Evolutionary conservation across 106 monocot genomes (phyloP).

Genomic region (Agapanthus africanus): DNA sequence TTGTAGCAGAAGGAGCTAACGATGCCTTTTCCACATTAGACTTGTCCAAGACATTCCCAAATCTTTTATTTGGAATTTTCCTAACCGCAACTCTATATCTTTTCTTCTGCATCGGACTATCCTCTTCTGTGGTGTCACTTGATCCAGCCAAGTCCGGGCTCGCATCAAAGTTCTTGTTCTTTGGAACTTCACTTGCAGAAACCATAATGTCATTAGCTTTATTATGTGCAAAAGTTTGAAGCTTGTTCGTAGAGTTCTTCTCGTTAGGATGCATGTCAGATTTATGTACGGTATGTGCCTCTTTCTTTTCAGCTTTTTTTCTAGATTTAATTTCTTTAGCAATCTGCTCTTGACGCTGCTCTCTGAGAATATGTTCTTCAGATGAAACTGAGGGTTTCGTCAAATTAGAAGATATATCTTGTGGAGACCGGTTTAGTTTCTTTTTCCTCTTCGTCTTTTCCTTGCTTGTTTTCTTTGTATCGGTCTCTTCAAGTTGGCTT

Average conservation of each 20-base stretch:
- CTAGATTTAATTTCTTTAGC: background rate
- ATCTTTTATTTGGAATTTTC: constrained; percentile 26
- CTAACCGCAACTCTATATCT: constrained; percentile 35
- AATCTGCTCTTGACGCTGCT: constrained; percentile 4
- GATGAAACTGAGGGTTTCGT: constrained; percentile 1
- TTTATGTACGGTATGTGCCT: background rate
- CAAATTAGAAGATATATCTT: background rate
- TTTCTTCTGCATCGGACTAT: constrained; percentile 10
- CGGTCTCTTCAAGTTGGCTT: constrained; percentile 5
- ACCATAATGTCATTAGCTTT: background rate
- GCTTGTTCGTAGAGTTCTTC: constrained; percentile 1
- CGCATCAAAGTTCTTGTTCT: constrained; percentile 1
- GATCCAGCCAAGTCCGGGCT: constrained; percentile 17
- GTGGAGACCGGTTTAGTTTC: constrained; percentile 9
- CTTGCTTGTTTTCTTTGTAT: constrained; percentile 15
- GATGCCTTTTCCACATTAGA: constrained; percentile 11
- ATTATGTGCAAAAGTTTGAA: constrained; percentile 1
- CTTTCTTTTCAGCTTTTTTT: constrained; percentile 13
- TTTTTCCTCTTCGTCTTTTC: constrained; percentile 23
- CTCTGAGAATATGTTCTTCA: background rate
- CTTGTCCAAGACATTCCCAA: constrained; percentile 2
- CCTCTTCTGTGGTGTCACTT: constrained; percentile 36
- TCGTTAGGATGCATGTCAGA: constrained; percentile 4
- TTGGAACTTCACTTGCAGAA: background rate
- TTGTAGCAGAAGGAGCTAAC: constrained; percentile 17